Evolutionary conservation across 2,329 filamentous ascomycete genomes (phyloP).

Genomic region (Pseudocercospora vitis): DNA sequence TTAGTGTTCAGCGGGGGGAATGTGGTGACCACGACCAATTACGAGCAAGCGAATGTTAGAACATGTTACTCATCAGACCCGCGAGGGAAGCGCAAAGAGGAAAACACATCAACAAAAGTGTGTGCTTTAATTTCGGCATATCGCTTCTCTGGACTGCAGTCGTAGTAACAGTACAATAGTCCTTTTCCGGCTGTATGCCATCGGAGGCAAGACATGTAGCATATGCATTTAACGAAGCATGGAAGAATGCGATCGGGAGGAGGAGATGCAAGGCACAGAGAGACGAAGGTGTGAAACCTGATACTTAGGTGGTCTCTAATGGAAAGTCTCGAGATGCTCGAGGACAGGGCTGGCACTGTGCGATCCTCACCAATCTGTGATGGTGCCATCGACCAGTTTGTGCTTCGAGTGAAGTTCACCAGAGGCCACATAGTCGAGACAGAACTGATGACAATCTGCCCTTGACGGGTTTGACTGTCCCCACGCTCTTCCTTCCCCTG

Average conservation of each 20-base stretch:
- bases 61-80: no score
- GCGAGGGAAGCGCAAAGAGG: slow-evolving; percentile 14
- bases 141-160: slow-evolving; percentile 3
- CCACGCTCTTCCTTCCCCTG: no score
- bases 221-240: background rate
- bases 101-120: slow-evolving; percentile 1
- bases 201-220: background rate
- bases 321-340: slow-evolving; percentile 1
- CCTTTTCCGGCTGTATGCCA: slow-evolving; percentile 2
- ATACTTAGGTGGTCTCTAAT: slow-evolving; percentile 3
- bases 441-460: no score
- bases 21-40: background rate
- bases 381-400: no score
- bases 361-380: no score
- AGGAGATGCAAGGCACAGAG: no score
- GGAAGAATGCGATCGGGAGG: background rate
- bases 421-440: no score
- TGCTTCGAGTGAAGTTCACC: no score
- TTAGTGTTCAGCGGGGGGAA: slow-evolving; percentile 7
- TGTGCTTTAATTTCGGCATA: slow-evolving; percentile 12
- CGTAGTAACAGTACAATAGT: slow-evolving; percentile 14
- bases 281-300: no score
- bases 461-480: no score
- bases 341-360: no score
- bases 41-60: slow-evolving; percentile 5